Evolutionary conservation across 176 grass and related monocot genomes (phyloP), one percentile per base, ranked within the genome.

Genomic region (Coix lacrymajobi): DNA sequence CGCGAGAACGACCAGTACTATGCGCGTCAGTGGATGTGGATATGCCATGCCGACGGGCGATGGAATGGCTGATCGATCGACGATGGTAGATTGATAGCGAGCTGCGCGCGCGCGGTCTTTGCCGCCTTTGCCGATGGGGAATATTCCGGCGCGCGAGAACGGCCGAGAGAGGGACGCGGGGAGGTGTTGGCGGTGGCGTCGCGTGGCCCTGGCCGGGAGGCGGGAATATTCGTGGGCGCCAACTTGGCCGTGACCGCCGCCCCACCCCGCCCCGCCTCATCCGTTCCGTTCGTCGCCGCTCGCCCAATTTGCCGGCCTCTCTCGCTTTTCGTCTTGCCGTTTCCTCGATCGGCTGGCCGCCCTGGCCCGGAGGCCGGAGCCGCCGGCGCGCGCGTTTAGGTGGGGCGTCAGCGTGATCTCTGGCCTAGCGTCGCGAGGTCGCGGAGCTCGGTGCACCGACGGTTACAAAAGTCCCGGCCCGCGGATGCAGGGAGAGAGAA

Each of bases 201-300:
- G 68, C 44, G 75, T 46, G 51, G 75, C 12, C 54, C 8, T 52
- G 14, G 0, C 1, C n/a, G 6, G 68, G 68, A 25, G 13, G 5
- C n/a, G 6, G 20, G 79, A 90, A 90, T 86, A 86, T 90, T 90
- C 58, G 83, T 46, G 77, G 75, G 41, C 29, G 65, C 57, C 88
- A 86, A 82, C 79, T 82, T 82, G 83, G 83, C 33, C 20, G 83
- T 12, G 34, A 85, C 78, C 87, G 83, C 87, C 83, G 82, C 83
- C 78, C 87, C 83, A 34, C 82, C 62, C 62, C 26, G 15, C 16
- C 16, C 17, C n/a, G n/a, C n/a, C n/a, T n/a, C n/a, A n/a, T n/a
- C n/a, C n/a, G n/a, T n/a, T 33, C 38, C 57, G 57, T 77, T 24
- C 40, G 76, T 41, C 73, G 7, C n/a, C 40, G 34, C 34, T 2